Evolutionary conservation across 2,329 filamentous ascomycete species (phyloP).

Genomic region (Penicillium sp.): DNA sequence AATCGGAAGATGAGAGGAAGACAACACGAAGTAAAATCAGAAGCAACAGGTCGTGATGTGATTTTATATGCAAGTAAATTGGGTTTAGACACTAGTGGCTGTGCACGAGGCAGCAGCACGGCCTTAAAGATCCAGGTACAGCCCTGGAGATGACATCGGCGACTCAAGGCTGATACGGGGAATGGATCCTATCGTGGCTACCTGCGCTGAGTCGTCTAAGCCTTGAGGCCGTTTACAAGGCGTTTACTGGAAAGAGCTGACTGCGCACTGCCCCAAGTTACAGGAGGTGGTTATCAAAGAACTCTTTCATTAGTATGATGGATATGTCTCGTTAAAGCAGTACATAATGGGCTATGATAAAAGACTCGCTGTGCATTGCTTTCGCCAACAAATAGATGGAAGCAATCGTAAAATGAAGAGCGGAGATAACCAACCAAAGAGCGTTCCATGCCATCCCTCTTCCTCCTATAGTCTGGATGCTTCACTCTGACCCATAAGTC

Average conservation of each 20-base stretch:
- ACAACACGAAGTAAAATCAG: neutral
- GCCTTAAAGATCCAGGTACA: neutral
- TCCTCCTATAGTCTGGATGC: neutral
- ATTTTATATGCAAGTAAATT: neutral
- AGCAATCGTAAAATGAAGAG: neutral
- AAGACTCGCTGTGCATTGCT: neutral
- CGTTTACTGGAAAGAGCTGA: neutral
- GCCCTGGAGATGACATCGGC: neutral
- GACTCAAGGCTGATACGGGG: neutral
- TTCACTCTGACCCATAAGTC: slow-evolving; percentile 9
- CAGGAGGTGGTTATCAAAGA: neutral
- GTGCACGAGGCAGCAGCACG: neutral
- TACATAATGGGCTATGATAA: neutral
- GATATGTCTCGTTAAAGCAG: neutral
- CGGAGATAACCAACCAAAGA: neutral
- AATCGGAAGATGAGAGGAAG: neutral
- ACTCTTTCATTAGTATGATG: neutral
- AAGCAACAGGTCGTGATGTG: neutral
- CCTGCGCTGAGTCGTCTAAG: neutral
- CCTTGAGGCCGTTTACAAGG: neutral
- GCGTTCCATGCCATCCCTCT: neutral
- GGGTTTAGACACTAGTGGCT: neutral
- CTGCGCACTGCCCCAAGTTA: neutral
- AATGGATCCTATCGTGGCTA: neutral
- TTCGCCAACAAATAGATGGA: too few species aligned